These are phyloP conservation scores for Stenogyne calaminthoides DNA, from an alignment of 305 asterid genomes.

Conservation along the genomic window DNA sequence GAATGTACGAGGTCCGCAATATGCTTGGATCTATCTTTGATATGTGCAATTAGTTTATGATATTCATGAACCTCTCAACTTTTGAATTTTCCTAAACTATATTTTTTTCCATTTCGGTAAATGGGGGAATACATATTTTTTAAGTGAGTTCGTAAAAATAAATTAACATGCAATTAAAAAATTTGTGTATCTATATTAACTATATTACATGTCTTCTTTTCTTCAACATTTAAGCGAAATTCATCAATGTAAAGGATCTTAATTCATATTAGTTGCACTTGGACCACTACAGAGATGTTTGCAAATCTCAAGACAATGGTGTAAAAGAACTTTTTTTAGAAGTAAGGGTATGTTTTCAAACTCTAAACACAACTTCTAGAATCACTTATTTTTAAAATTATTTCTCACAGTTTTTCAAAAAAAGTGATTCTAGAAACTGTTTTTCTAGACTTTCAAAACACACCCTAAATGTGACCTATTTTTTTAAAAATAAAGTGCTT, in stretches of 20 bases:
- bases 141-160: background rate
- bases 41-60: background rate
- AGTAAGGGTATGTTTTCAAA: too few species aligned
- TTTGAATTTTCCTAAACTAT: background rate
- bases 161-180: background rate
- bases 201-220: background rate
- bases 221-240: background rate
- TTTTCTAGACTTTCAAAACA: too few species aligned
- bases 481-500: too few species aligned
- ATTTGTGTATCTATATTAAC: background rate
- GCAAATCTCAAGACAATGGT: too few species aligned
- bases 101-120: background rate
- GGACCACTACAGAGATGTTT: too few species aligned
- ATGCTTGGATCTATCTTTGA: constrained; percentile 16
- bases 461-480: too few species aligned
- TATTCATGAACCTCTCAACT: constrained; percentile 1
- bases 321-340: too few species aligned
- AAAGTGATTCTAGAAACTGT: too few species aligned
- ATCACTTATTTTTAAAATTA: too few species aligned
- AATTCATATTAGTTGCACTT: background rate
- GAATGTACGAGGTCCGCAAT: constrained; percentile 5
- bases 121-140: background rate
- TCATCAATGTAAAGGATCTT: background rate
- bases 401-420: too few species aligned
- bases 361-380: too few species aligned